Base-by-base conservation (phyloP, 148 eudicot species). In the Chenopodium album region DNA sequence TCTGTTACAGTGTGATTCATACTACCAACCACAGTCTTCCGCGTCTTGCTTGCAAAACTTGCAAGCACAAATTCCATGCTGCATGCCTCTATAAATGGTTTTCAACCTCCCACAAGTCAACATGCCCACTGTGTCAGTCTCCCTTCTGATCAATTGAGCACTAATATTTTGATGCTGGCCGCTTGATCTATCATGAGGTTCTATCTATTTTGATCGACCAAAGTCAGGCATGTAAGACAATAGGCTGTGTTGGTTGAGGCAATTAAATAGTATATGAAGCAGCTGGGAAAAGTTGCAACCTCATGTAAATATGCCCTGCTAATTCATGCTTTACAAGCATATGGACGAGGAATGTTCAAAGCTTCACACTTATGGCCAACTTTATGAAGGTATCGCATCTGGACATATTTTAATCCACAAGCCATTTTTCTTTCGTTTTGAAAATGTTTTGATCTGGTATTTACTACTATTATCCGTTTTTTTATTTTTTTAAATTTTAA, bases 1-100 rank as follows among this genome's bases (percentile, higher is more conserved):
- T 96, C 82, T 96, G 99, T 88, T 96, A 96, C 89, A 96, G 99
- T 81, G 98, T 96, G 52, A 92, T 96, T 80, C 98, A 94, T 83
- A 96, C 98, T 22, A 75, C 88, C 48, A 89, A 92, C 82, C 99
- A 96, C 54, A 88, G 91, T 86, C 89, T 96, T 78, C 99, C 99
- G 37, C 98, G 98, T 63, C 92, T 94, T 60, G 99, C 98, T 79
- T 96, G 99, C 91, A 94, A 85, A 83, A 96, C 99, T 28, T 96
- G 99, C 93, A 96, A 89, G 89, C 97, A 96, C 83, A 96, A 96
- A 84, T 94, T 92, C 87, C 99, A 96, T 79, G 89, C 97, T 4
- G 98, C 97, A 64, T 96, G 99, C 85, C 92, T 96, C 68, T 96
- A 94, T 82, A 96, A 96, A 85, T 96, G 99, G 99, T 96, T 96